These are phyloP conservation scores for Stenocarpella maydis DNA, from an alignment of 2,329 filamentous ascomycete species.

Conservation along the genomic window DNA sequence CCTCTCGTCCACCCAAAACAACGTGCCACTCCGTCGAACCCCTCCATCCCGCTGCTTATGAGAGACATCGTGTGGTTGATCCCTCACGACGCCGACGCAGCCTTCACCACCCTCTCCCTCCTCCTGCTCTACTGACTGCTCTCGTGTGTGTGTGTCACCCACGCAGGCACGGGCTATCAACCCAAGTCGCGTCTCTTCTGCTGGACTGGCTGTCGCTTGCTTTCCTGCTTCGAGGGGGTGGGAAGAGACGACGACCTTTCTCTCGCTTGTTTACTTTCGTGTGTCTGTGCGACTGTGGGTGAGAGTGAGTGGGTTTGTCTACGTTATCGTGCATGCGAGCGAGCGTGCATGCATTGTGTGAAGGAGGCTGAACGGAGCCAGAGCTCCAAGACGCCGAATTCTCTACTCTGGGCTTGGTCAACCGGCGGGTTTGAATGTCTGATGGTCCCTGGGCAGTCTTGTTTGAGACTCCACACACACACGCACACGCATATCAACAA, in stretches of 20 bases:
- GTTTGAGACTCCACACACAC: slow-evolving; percentile 7
- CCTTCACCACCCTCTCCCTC: slow-evolving; percentile 14
- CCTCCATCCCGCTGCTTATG: slow-evolving; percentile 22
- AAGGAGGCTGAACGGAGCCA: slow-evolving; percentile 3
- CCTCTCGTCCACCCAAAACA: slow-evolving; percentile 31
- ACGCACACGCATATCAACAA: too few species aligned
- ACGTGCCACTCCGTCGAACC: slow-evolving; percentile 14
- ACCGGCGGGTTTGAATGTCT: slow-evolving; percentile 28
- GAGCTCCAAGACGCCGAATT: slow-evolving; percentile 9
- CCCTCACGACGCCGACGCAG: background rate
- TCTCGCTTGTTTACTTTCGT: background rate
- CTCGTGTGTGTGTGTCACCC: background rate
- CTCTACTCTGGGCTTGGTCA: background rate
- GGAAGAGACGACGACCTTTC: background rate
- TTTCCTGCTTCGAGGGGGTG: background rate
- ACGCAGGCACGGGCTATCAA: slow-evolving; percentile 6
- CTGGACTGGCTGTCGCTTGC: background rate
- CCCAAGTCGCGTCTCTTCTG: background rate
- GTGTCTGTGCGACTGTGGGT: background rate
- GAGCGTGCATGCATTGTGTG: background rate
- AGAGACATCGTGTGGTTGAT: slow-evolving; percentile 17
- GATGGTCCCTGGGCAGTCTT: slow-evolving; percentile 33
- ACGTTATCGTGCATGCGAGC: background rate
- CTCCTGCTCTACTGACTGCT: background rate
- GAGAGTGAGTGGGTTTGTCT: background rate